Percentiles rank a stretch among this genome's conserved stretches.
Conservation (phyloP, 352 stramenopile species). For the Phytophthora idaei region DNA sequence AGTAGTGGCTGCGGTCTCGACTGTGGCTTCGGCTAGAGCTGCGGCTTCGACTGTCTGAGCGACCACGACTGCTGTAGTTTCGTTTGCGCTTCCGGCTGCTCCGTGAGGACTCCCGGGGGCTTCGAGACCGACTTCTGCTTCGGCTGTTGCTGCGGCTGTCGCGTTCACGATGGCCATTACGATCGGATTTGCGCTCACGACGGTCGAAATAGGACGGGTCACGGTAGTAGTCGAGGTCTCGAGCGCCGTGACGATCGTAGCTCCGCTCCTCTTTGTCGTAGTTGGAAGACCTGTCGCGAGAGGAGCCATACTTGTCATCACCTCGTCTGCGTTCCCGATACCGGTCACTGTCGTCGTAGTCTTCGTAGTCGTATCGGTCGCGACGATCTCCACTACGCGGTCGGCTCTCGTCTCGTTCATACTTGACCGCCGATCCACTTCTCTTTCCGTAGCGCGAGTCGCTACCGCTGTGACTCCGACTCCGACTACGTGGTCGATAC, state of each 20-base stretch:
- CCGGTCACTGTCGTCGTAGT: slow-evolving; percentile 36
- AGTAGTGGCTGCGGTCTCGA: slow-evolving; percentile 35
- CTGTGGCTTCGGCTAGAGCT: slow-evolving; percentile 56
- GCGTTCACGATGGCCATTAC: slow-evolving; percentile 22
- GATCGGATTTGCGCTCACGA: slow-evolving; percentile 34
- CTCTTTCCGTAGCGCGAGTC: slow-evolving; percentile 13
- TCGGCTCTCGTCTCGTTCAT: slow-evolving; percentile 27
- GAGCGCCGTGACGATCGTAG: slow-evolving; percentile 45
- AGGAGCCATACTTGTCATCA: slow-evolving; percentile 38
- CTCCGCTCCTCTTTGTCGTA: slow-evolving; percentile 37
- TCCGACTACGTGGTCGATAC: slow-evolving; percentile 30
- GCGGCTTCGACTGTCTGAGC: slow-evolving; percentile 45
- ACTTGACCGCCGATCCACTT: slow-evolving; percentile 19
- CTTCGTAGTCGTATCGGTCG: slow-evolving; percentile 38
- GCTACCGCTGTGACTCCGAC: slow-evolving; percentile 27
- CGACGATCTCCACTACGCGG: slow-evolving; percentile 29
- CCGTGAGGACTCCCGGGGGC: slow-evolving; percentile 32
- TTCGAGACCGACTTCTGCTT: slow-evolving; percentile 45
- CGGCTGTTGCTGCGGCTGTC: slow-evolving; percentile 46
- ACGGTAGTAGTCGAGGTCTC: slow-evolving; percentile 42
- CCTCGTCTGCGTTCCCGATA: slow-evolving; percentile 37
- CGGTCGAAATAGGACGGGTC: slow-evolving; percentile 43
- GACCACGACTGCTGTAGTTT: slow-evolving; percentile 39
- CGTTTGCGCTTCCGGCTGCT: slow-evolving; percentile 46
- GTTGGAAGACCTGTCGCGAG: slow-evolving; percentile 32